Evolutionary conservation across 306 rosid genomes (phyloP).

Genomic region (Quercus cerris): DNA sequence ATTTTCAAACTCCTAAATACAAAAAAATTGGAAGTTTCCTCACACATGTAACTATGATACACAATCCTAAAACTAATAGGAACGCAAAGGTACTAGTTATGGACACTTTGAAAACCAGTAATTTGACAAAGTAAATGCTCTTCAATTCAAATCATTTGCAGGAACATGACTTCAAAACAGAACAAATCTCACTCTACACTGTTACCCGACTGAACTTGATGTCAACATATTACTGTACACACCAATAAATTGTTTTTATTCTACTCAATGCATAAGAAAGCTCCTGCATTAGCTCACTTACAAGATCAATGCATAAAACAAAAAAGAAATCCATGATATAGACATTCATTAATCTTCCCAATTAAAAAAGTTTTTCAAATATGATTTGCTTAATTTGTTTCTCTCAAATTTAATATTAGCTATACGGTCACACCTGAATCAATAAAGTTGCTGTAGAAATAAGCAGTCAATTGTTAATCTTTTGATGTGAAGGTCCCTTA

Average conservation of each 20-base stretch:
- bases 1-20: not conserved
- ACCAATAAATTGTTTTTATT: not conserved
- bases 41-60: not conserved
- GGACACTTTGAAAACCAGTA: not conserved
- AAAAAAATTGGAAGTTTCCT: not conserved
- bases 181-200: too few relatives aligned
- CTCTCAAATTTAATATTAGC: not conserved
- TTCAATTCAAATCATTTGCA: not conserved
- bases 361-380: too few relatives aligned
- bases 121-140: not conserved
- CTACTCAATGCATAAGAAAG: not conserved
- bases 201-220: not conserved
- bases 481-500: not conserved
- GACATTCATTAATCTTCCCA: too few relatives aligned
- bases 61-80: not conserved
- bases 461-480: not conserved
- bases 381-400: not conserved
- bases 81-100: not conserved
- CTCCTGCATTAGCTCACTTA: too few relatives aligned
- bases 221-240: not conserved
- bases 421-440: not conserved
- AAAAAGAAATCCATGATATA: too few relatives aligned
- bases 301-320: too few relatives aligned
- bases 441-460: not conserved
- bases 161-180: not conserved